These are phyloP conservation scores for Vinca minor DNA, from an alignment of 257 asterid genomes.

Conservation along the genomic window DNA sequence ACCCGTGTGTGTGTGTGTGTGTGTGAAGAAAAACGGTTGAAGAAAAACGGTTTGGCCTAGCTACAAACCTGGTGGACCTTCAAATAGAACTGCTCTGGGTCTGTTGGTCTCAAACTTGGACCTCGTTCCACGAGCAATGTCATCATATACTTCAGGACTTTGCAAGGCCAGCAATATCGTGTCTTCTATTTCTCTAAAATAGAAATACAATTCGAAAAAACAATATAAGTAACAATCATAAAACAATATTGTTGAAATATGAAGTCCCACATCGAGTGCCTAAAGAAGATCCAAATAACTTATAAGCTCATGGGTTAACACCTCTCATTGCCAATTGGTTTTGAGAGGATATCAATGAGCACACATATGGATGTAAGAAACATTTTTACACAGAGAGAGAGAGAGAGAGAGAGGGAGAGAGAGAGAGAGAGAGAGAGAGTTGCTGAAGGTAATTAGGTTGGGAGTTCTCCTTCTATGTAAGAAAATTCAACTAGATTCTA, in stretches of 20 bases:
- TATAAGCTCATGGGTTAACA: too few relatives aligned
- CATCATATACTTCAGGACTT: slow-evolving; percentile 92
- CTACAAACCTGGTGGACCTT: slow-evolving; percentile 96
- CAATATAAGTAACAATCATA: slow-evolving; percentile 8
- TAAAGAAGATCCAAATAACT: too few relatives aligned
- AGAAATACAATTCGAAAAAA: slow-evolving; percentile 4
- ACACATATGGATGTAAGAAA: too few relatives aligned
- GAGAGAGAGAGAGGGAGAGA: background rate
- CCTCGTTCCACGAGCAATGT: slow-evolving; percentile 91
- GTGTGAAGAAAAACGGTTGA: too few relatives aligned
- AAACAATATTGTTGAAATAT: too few relatives aligned
- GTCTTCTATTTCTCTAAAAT: slow-evolving; percentile 76
- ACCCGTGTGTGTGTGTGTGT: too few relatives aligned
- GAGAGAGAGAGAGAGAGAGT: background rate
- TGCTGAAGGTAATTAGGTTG: background rate
- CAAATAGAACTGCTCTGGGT: slow-evolving; percentile 93
- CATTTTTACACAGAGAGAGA: background rate
- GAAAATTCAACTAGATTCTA: background rate
- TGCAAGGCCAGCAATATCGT: slow-evolving; percentile 77
- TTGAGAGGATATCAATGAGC: too few relatives aligned
- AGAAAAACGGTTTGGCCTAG: slow-evolving; percentile 14
- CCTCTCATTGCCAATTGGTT: too few relatives aligned
- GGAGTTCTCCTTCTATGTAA: background rate
- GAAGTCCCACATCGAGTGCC: too few relatives aligned
- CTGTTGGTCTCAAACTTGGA: slow-evolving; percentile 91